Evolutionary conservation across 768 basidiomycete genomes (phyloP).

Genomic region (Infundibulicybe gibba): DNA sequence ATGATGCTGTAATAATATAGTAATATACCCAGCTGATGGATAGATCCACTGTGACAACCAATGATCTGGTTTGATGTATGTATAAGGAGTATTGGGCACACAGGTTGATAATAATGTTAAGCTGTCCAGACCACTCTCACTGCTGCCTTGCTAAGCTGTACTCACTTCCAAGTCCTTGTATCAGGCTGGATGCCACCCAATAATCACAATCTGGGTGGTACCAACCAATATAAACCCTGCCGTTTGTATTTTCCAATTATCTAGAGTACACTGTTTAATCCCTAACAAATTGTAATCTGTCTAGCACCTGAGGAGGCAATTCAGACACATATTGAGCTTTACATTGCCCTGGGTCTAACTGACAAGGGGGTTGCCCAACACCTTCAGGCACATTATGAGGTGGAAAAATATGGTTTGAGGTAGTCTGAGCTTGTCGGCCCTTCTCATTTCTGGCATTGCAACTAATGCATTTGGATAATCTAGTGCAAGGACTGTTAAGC

Average conservation of each 20-base stretch:
- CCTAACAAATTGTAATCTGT: not conserved
- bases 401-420: conserved; percentile 11
- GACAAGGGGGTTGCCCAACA: conserved; percentile 10
- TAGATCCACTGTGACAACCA: no score
- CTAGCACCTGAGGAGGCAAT: conserved; percentile 9
- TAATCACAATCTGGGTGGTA: no score
- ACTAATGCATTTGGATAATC: not conserved
- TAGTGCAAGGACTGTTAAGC: not conserved
- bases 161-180: no score
- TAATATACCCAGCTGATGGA: no score
- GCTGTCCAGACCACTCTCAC: no score
- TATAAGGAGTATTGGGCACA: no score
- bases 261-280: not conserved
- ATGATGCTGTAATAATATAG: no score
- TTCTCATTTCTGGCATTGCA: no score
- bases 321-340: not conserved
- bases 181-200: no score
- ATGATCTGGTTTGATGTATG: no score
- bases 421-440: not conserved
- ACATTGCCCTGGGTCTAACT: conserved; percentile 3
- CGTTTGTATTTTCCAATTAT: conserved; percentile 2
- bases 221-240: conserved; percentile 7
- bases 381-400: conserved; percentile 10
- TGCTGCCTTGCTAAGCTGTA: no score
- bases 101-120: no score